Percentiles rank a stretch among this genome's conserved stretches.
phyloP scores from a whole-genome alignment of 2,329 filamentous ascomycete species.

The Hawksworthiomyces lignivorus region DNA sequence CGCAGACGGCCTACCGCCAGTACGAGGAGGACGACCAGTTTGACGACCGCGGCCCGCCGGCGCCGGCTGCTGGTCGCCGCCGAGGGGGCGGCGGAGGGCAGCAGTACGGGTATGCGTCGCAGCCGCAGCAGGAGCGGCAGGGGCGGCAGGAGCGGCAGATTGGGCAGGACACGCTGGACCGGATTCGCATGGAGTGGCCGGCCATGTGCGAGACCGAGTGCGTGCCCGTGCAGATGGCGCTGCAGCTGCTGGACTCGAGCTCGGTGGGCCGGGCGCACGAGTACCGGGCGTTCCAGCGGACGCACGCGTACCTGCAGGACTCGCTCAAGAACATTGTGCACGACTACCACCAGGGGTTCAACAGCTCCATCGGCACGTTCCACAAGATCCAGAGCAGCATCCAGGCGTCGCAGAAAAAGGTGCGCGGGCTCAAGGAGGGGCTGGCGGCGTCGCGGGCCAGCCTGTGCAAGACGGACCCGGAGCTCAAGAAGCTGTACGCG shows the following conservation, averaged over 20 bases:
- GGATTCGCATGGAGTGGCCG: constrained; percentile 84
- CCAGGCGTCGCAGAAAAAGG: constrained; percentile 75
- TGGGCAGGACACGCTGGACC: constrained; percentile 57
- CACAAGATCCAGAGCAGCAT: constrained; percentile 97
- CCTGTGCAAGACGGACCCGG: constrained; percentile 78
- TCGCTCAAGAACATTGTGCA: constrained; percentile 94
- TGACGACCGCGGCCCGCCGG: constrained; percentile 13
- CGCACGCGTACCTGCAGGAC: constrained; percentile 81
- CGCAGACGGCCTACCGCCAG: neutral
- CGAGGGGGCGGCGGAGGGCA: constrained; percentile 13
- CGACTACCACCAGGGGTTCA: constrained; percentile 98
- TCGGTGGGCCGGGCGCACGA: constrained; percentile 87
- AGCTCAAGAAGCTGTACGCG: constrained; percentile 81
- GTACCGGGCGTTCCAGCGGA: constrained; percentile 75
- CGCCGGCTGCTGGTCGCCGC: constrained; percentile 4
- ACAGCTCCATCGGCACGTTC: constrained; percentile 96
- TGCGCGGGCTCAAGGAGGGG: constrained; percentile 76
- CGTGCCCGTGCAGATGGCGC: constrained; percentile 86
- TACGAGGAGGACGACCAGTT: constrained; percentile 4
- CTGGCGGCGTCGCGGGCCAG: constrained; percentile 72
- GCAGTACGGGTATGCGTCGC: constrained; percentile 17
- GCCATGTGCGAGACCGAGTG: constrained; percentile 85
- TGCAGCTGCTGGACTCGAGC: constrained; percentile 89
- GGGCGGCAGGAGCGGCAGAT: constrained; percentile 41
- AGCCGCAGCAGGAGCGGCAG: constrained; percentile 12